Conservation (phyloP, 1,284 basidiomycete genomes). For the Schizopora paradoxa region DNA sequence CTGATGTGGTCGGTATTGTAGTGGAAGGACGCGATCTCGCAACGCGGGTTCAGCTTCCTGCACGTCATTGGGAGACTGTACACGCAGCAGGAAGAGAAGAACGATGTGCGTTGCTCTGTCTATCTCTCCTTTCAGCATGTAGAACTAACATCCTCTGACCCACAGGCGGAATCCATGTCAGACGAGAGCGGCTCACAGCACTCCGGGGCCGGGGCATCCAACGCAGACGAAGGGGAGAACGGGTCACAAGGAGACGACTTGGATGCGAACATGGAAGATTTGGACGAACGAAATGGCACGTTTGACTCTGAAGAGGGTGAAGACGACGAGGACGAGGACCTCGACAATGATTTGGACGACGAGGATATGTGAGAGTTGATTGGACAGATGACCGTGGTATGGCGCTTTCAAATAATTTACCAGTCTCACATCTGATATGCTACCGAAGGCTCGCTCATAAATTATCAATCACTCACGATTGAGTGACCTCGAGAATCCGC, state of each 20-base stretch:
- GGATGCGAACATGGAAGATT: slow-evolving; percentile 68
- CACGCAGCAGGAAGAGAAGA: slow-evolving; percentile 77
- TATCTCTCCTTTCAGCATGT: slow-evolving; percentile 3
- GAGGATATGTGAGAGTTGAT: no score
- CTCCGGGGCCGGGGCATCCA: slow-evolving; percentile 40
- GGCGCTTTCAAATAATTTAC: no score
- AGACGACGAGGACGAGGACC: slow-evolving; percentile 37
- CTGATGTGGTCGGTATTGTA: slow-evolving; percentile 11
- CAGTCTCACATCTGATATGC: no score
- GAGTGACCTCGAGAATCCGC: no score
- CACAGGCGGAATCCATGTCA: slow-evolving; percentile 43
- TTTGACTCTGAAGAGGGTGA: slow-evolving; percentile 35
- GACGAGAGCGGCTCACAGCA: slow-evolving; percentile 48
- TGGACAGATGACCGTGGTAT: no score
- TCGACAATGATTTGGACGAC: slow-evolving; percentile 34
- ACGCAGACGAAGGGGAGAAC: slow-evolving; percentile 32
- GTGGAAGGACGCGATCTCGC: slow-evolving; percentile 50
- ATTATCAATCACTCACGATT: no score
- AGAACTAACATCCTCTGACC: slow-evolving; percentile 4
- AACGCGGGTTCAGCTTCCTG: slow-evolving; percentile 61
- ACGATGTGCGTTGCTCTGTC: slow-evolving; percentile 52
- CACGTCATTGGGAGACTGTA: slow-evolving; percentile 67
- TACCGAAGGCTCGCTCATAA: no score
- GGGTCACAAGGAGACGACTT: slow-evolving; percentile 41
- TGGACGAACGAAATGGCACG: slow-evolving; percentile 46